Base-by-base conservation (phyloP, 139 green algal genomes). In the Edaphochlamys debaryana region DNA sequence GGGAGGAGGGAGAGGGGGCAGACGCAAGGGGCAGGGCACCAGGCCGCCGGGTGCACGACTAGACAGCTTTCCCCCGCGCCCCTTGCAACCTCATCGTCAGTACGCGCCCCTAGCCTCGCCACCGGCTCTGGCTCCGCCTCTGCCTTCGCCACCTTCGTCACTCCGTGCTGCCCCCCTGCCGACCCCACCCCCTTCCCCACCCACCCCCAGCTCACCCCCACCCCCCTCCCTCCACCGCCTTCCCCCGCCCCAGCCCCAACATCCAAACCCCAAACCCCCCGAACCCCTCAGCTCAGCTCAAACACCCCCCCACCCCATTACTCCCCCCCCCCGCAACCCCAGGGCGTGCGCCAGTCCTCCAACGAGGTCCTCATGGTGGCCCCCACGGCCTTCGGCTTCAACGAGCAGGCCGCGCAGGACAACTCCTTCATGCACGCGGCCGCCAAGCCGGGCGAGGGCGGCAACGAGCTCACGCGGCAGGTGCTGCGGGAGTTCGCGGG, bases 341-440 rank as follows among this genome's bases (percentile, higher is more conserved):
- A 75, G 48, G 79, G 83, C 27, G 70, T 89, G 9, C 63, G 84
- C 5, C 95, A 98, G 87, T 94, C 83, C 63, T 95, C 92, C 58
- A 98, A 98, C 79, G 85, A 94, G 82, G 94, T 98, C 50, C 85
- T 99, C 8, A 99, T 99, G 96, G 94, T 99, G 58, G 90, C 96
- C 0, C 96, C 96, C 64, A 99, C 94, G 37, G 94, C 95, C 2
- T 99, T 99, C 92, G 93, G 89, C 32, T 98, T 96, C 93, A 99
- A 99, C 88, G 91, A 94, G 68, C 90, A 98, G 86, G 93, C 96
- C 22, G 96, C 96, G 5, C 86, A 90, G 80, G 95, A 98, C 92
- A 98, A 98, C 90, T 91, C 83, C 79, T 98, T 98, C 88, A 98
- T 98, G 94, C 91, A 97, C 86, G 82, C 56, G 0, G 88, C 85